Percentiles rank a stretch among this genome's conserved stretches.
Conservation (phyloP, 148 eudicot genomes). For the Amaranthus cruentus region DNA sequence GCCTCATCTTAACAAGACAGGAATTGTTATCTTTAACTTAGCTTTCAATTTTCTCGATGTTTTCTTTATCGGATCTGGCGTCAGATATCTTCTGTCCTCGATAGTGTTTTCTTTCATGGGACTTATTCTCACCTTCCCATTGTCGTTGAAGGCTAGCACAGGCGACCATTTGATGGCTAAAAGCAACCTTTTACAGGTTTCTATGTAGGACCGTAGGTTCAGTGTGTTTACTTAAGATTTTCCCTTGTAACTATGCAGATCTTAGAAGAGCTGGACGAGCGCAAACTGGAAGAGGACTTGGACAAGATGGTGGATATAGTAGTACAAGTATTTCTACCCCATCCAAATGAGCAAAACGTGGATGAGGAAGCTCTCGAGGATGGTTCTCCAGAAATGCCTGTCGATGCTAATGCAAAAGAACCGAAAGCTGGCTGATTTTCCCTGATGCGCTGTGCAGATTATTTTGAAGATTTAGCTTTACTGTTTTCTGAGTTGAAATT, state of each 20-base stretch:
- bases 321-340: constrained; percentile 46
- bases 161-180: too few relatives aligned
- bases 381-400: constrained; percentile 17
- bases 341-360: constrained; percentile 25
- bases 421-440: constrained; percentile 9
- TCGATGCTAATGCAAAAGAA: constrained; percentile 1
- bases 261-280: constrained; percentile 41
- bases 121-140: too few relatives aligned
- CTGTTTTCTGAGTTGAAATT: background rate
- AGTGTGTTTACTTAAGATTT: too few relatives aligned
- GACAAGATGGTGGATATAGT: constrained; percentile 42
- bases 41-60: too few relatives aligned
- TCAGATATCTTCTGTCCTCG: too few relatives aligned
- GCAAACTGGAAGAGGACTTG: constrained; percentile 31
- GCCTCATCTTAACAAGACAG: background rate
- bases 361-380: constrained; percentile 22
- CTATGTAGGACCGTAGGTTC: too few relatives aligned
- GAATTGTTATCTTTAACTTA: background rate
- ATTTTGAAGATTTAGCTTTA: background rate
- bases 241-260: constrained; percentile 29
- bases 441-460: background rate
- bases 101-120: too few relatives aligned
- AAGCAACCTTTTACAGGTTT: too few relatives aligned
- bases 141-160: too few relatives aligned
- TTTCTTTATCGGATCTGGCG: too few relatives aligned